These are phyloP conservation scores for Macroventuria anomochaeta DNA, from an alignment of 2,329 filamentous ascomycete species.

Conservation along the genomic window DNA sequence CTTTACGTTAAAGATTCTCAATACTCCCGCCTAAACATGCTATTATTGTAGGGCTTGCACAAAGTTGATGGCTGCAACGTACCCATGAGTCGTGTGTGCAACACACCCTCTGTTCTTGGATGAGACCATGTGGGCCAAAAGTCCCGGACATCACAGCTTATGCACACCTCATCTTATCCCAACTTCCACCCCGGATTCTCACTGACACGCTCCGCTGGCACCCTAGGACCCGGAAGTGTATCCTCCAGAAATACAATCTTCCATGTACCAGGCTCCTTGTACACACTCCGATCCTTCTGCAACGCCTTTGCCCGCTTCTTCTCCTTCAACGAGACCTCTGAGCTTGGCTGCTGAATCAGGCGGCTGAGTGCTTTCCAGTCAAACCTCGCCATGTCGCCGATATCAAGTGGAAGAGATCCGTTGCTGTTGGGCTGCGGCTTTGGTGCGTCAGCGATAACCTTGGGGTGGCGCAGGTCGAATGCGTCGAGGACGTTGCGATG, in stretches of 20 bases:
- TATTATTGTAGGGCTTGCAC: too few relatives aligned
- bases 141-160: neutral
- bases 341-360: conserved; percentile 9
- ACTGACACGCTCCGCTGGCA: conserved; percentile 6
- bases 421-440: neutral
- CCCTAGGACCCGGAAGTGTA: conserved; percentile 5
- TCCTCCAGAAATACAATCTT: conserved; percentile 18
- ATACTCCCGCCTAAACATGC: too few relatives aligned
- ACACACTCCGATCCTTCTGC: conserved; percentile 13
- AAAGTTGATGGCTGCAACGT: too few relatives aligned
- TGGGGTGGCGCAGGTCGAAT: conserved; percentile 17
- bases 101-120: too few relatives aligned
- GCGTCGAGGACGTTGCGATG: neutral
- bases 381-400: conserved; percentile 10
- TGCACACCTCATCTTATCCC: neutral
- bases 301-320: conserved; percentile 14
- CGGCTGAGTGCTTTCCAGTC: conserved; percentile 17
- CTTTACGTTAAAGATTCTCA: too few relatives aligned
- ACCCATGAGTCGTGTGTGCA: too few relatives aligned
- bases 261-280: conserved; percentile 18
- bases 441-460: conserved; percentile 2
- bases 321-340: conserved; percentile 7
- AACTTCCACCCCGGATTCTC: conserved; percentile 14
- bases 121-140: too few relatives aligned
- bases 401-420: conserved; percentile 7